Base-by-base conservation (phyloP, 129 eudicot genomes). In the Saposhnikovia divaricata region DNA sequence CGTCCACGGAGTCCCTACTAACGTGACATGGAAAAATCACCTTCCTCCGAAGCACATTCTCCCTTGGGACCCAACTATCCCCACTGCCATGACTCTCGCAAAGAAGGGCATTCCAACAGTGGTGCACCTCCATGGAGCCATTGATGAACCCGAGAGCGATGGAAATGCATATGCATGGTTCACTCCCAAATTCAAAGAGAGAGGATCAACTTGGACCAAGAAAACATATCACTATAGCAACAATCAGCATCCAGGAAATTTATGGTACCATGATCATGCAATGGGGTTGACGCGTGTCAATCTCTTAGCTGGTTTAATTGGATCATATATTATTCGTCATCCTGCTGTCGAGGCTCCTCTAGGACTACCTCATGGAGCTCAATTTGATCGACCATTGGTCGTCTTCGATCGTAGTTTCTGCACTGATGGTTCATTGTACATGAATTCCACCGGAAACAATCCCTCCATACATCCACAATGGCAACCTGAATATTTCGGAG, bases 281-380 rank as follows among this genome's bases (percentile, higher is more conserved):
- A 91, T 94, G 97, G 98, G 98, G 27, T 89, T 94, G 91, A 94
- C 98, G 8, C 83, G 98, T 80, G 96, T 89, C 89, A 94, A 94
- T 87, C 83, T 94, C 59, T 84, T 94, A n/a, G 97, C 97, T 6
- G 98, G 98, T 45, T 77, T 94, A 50, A 71, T 82, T 38, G 98
- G 98, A 25, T 85, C 98, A 69, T 94, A 94, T 85, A 76, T 91
- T 6, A 82, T 94, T 43, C 93, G 98, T 0, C 81, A 94, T 11
- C 84, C 83, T 0, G 34, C 72, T 9, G 83, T 89, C 4, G 98
- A 94, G 86, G 81, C 65, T 25, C 92, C 93, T 18, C 91, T 94
- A 13, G 84, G 91, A 16, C 79, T 91, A 18, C 97, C 97, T 0
- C 9, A 48, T 4, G 89, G 86, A 4, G 87, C 85, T n/a, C 90